A percentile compares a stretch with the other conserved stretches of the same genome.
These are phyloP conservation scores for Myotisia sp. DNA, from an alignment of 2,329 filamentous ascomycete genomes.

Conservation along the genomic window DNA sequence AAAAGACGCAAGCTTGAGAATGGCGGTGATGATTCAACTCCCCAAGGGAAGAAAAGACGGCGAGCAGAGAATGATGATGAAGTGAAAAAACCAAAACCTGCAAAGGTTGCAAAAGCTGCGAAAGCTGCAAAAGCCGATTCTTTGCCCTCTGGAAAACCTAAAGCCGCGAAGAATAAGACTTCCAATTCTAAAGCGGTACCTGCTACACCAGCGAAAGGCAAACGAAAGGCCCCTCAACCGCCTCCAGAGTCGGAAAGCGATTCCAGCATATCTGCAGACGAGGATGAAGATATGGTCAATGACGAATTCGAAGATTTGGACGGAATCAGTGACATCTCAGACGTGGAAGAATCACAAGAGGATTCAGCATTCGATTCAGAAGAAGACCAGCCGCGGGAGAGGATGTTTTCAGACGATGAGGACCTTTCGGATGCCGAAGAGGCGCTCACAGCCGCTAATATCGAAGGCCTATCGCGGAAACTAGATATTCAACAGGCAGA, in stretches of 20 bases:
- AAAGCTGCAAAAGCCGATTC: too few species aligned
- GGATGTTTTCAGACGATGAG: slow-evolving; percentile 92
- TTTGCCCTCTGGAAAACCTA: slow-evolving; percentile 31
- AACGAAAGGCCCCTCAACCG: slow-evolving; percentile 26
- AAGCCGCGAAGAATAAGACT: slow-evolving; percentile 25
- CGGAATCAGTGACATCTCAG: slow-evolving; percentile 29
- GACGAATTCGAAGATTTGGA: slow-evolving; percentile 36
- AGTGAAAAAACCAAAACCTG: slow-evolving; percentile 50
- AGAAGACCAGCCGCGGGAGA: slow-evolving; percentile 43
- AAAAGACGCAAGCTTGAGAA: slow-evolving; percentile 77
- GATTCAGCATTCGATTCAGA: slow-evolving; percentile 56
- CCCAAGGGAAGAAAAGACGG: slow-evolving; percentile 11
- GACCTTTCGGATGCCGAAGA: slow-evolving; percentile 80
- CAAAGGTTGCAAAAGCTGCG: slow-evolving; percentile 24
- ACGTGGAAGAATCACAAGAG: slow-evolving; percentile 42
- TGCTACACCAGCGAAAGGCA: slow-evolving; percentile 14
- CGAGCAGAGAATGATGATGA: slow-evolving; percentile 22
- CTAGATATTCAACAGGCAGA: slow-evolving; percentile 63
- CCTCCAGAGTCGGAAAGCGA: slow-evolving; percentile 23
- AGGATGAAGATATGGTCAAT: slow-evolving; percentile 28
- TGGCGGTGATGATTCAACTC: slow-evolving; percentile 38
- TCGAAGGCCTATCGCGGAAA: slow-evolving; percentile 75
- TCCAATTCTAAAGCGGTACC: slow-evolving; percentile 10
- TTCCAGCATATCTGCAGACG: slow-evolving; percentile 22
- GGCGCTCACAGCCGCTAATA: slow-evolving; percentile 86